Evolutionary conservation across 2,329 filamentous ascomycete species (phyloP).

Genomic region (Beauveria varroae): DNA sequence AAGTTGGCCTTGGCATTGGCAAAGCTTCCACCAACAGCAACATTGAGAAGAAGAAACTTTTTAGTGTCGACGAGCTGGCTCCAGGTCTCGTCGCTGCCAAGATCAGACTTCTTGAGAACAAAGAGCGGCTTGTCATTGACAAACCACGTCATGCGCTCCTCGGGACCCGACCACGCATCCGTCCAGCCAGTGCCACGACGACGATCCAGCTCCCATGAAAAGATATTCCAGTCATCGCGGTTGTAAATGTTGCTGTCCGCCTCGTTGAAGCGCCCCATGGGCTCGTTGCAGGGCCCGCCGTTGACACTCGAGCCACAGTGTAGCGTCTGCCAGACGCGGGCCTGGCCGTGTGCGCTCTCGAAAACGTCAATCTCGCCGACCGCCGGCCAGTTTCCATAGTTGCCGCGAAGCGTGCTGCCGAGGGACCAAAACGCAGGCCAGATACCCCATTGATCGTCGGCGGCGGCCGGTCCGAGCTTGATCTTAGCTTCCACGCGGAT

Average conservation of each 20-base stretch:
- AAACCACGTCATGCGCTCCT: constrained; percentile 28
- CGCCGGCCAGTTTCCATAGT: constrained; percentile 33
- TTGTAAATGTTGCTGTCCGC: constrained; percentile 15
- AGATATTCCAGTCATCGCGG: constrained; percentile 26
- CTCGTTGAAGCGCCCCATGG: constrained; percentile 23
- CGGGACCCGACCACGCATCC: constrained; percentile 15
- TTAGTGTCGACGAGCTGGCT: constrained; percentile 20
- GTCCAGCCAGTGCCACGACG: constrained; percentile 2
- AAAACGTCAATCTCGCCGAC: constrained; percentile 39
- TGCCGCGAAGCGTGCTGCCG: constrained; percentile 29
- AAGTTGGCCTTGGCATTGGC: constrained; percentile 26
- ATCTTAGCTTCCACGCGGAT: constrained; percentile 32
- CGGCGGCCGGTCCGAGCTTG: constrained; percentile 25
- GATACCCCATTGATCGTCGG: constrained; percentile 28
- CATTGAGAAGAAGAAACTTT: constrained; percentile 31
- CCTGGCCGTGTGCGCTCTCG: constrained; percentile 33
- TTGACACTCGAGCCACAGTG: constrained; percentile 32
- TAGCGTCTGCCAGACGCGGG: constrained; percentile 27
- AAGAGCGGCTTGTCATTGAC: constrained; percentile 24
- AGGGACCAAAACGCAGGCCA: constrained; percentile 43
- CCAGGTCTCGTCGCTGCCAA: constrained; percentile 25
- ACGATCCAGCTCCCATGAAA: constrained; percentile 27
- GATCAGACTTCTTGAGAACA: constrained; percentile 19
- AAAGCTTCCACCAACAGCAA: constrained; percentile 32
- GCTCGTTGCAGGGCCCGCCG: constrained; percentile 36